These are phyloP conservation scores for Acer yangbiense DNA, from an alignment of 345 rosid species.

Conservation along the genomic window DNA sequence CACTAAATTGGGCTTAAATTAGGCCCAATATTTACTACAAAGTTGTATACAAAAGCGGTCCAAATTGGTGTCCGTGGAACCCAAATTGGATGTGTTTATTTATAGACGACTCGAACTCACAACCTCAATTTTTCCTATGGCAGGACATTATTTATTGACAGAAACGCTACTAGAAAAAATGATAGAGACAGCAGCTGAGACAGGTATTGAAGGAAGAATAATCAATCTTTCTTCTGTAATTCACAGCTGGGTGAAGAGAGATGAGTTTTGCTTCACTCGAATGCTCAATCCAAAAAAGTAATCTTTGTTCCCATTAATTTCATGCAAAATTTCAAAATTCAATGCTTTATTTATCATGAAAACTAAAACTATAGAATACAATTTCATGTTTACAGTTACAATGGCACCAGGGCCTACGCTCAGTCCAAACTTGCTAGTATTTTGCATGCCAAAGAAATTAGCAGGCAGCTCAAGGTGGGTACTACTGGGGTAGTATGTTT, in stretches of 20 bases:
- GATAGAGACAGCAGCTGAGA: constrained; percentile 72
- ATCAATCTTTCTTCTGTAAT: constrained; percentile 90
- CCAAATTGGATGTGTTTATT: background rate
- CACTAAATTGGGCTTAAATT: background rate
- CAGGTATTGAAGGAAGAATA: constrained; percentile 82
- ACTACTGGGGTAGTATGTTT: background rate
- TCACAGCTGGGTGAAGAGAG: constrained; percentile 83
- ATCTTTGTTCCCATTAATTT: background rate
- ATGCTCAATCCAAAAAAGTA: constrained; percentile 78
- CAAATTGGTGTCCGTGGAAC: too few species aligned
- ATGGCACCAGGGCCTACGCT: constrained; percentile 88
- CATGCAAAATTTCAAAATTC: background rate
- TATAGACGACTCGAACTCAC: too few species aligned
- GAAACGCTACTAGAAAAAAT: constrained; percentile 76
- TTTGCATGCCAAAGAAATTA: constrained; percentile 81
- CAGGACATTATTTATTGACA: constrained; percentile 90
- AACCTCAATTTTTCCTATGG: constrained; percentile 4
- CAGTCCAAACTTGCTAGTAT: constrained; percentile 84
- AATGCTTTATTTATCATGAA: background rate
- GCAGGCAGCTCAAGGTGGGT: constrained; percentile 69
- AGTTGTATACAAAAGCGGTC: background rate
- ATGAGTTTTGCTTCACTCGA: constrained; percentile 57
- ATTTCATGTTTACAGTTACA: constrained; percentile 49
- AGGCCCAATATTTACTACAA: background rate
- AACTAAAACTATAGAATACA: background rate